Conservation (phyloP, 208 protist species). For the Blechomonas ayalai region DNA sequence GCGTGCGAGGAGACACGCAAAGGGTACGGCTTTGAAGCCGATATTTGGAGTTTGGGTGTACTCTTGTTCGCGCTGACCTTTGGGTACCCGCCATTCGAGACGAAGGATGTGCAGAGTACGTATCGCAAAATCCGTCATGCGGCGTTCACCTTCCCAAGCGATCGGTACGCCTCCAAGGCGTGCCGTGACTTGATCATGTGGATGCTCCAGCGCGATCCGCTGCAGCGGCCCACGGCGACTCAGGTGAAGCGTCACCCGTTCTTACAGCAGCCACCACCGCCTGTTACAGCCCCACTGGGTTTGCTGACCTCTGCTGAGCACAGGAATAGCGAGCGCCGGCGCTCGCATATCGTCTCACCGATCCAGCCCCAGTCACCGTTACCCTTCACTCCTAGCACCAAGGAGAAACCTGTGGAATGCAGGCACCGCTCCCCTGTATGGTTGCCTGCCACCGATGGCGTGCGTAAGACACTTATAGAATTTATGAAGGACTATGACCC, state of each 20-base stretch:
- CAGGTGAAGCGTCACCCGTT: slow-evolving; percentile 13
- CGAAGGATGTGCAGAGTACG: slow-evolving; percentile 39
- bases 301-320: slow-evolving; percentile 1
- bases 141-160: slow-evolving; percentile 78
- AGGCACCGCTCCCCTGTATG: too few species aligned
- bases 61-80: slow-evolving; percentile 86
- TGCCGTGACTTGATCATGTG: slow-evolving; percentile 78
- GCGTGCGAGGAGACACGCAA: slow-evolving; percentile 19
- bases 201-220: slow-evolving; percentile 72
- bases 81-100: slow-evolving; percentile 82
- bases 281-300: slow-evolving; percentile 10
- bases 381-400: too few species aligned
- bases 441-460: not conserved
- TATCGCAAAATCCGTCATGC: slow-evolving; percentile 45
- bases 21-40: slow-evolving; percentile 89
- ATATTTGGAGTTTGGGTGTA: slow-evolving; percentile 94
- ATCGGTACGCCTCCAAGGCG: slow-evolving; percentile 25
- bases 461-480: slow-evolving; percentile 8
- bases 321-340: slow-evolving; percentile 8
- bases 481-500: slow-evolving; percentile 13
- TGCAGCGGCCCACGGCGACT: slow-evolving; percentile 42
- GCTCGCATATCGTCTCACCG: slow-evolving; percentile 15
- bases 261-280: not conserved
- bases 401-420: too few species aligned
- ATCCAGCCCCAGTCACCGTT: slow-evolving; percentile 10